These are phyloP conservation scores for Syzygium oleosum DNA, from an alignment of 345 rosid genomes.

Conservation along the genomic window DNA sequence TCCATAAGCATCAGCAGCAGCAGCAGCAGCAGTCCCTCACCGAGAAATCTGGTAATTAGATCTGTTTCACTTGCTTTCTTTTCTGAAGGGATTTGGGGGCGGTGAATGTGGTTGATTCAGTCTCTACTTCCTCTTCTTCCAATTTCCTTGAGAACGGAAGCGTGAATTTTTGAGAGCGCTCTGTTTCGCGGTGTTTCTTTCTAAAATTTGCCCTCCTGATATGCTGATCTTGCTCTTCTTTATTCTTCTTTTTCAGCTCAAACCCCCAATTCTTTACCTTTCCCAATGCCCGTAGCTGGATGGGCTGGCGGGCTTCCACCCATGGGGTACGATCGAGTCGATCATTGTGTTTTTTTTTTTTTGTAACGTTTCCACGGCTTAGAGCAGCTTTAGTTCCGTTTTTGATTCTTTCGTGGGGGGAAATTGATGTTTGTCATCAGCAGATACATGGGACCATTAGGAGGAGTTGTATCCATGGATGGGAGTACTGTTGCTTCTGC, in stretches of 20 bases:
- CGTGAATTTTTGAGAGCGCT: neutral
- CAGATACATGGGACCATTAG: constrained; percentile 90
- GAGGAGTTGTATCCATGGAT: constrained; percentile 86
- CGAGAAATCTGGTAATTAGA: constrained; percentile 50
- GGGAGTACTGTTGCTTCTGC: constrained; percentile 58
- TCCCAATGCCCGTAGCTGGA: constrained; percentile 69
- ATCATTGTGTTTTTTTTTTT: neutral
- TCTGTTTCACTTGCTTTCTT: neutral
- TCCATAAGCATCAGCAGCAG: constrained; percentile 34
- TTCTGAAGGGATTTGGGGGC: neutral
- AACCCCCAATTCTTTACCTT: constrained; percentile 41
- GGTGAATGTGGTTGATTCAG: neutral
- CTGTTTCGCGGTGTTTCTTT: neutral
- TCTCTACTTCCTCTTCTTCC: neutral
- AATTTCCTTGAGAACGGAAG: neutral
- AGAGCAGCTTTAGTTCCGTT: neutral
- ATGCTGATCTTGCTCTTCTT: constrained; percentile 4
- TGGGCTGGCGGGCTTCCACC: constrained; percentile 98
- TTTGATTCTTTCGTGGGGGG: neutral
- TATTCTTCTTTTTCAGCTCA: constrained; percentile 44
- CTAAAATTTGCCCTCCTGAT: neutral
- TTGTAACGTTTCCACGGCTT: neutral
- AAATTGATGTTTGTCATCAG: constrained; percentile 13
- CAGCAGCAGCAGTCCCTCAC: constrained; percentile 5
- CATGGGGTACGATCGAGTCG: constrained; percentile 58